A percentile compares a stretch with the other conserved stretches of the same genome.
Evolutionary conservation across 2,329 filamentous ascomycete genomes (phyloP).

Genomic region (Venturiaceae sp.): DNA sequence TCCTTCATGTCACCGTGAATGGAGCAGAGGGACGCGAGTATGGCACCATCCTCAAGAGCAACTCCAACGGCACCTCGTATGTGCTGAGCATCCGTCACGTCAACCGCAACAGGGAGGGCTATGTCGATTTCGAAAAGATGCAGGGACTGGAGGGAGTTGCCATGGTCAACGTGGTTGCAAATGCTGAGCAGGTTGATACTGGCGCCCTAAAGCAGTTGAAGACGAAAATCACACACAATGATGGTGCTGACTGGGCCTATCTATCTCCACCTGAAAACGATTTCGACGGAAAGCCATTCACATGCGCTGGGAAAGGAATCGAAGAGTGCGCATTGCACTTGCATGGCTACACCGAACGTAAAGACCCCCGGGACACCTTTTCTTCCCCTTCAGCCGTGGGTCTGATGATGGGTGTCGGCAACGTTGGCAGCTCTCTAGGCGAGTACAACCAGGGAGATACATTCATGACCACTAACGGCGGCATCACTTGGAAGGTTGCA

Average conservation of each 20-base stretch:
- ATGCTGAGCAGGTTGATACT: constrained; percentile 52
- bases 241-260: constrained; percentile 78
- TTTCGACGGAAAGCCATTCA: constrained; percentile 59
- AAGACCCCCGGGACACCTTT: constrained; percentile 73
- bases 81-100: constrained; percentile 73
- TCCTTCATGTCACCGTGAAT: constrained; percentile 82
- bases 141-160: constrained; percentile 83
- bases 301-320: constrained; percentile 49
- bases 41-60: constrained; percentile 91
- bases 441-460: constrained; percentile 68
- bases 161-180: constrained; percentile 76
- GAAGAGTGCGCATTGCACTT: constrained; percentile 78
- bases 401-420: constrained; percentile 83
- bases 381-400: constrained; percentile 83
- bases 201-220: constrained; percentile 69
- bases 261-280: constrained; percentile 64
- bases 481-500: constrained; percentile 74
- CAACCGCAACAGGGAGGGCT: constrained; percentile 67
- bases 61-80: constrained; percentile 95
- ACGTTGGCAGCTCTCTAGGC: constrained; percentile 67
- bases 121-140: constrained; percentile 95
- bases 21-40: constrained; percentile 55
- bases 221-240: constrained; percentile 92
- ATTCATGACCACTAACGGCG: constrained; percentile 86
- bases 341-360: constrained; percentile 89